These are phyloP conservation scores for Ophiostoma himal-ulmi DNA, from an alignment of 2,329 filamentous ascomycete genomes.

Conservation along the genomic window DNA sequence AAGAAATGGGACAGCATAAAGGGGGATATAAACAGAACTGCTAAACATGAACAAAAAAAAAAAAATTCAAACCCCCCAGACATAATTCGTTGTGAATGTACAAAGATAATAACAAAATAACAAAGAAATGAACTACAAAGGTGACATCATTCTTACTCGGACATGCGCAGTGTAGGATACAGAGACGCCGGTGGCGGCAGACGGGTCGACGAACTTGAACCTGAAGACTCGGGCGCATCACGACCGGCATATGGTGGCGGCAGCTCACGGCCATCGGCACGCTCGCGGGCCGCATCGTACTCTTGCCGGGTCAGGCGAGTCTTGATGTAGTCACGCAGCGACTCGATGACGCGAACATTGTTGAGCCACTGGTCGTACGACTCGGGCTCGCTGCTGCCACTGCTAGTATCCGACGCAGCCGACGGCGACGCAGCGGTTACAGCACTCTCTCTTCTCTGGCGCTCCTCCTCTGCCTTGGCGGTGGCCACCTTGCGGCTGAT, in stretches of 20 bases:
- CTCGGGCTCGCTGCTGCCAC: constrained; percentile 49
- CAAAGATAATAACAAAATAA: not conserved
- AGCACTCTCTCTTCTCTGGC: constrained; percentile 34
- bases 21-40: constrained; percentile 4
- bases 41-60: not conserved
- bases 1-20: not conserved
- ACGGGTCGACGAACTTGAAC: constrained; percentile 29
- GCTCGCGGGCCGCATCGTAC: constrained; percentile 36
- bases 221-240: constrained; percentile 30
- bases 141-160: not conserved
- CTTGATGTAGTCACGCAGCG: constrained; percentile 52
- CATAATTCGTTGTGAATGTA: constrained; percentile 15
- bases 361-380: constrained; percentile 60
- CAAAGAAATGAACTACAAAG: not conserved
- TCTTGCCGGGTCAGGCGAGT: constrained; percentile 52
- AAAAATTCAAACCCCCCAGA: not conserved
- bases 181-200: constrained; percentile 21
- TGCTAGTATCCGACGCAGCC: constrained; percentile 49
- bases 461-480: constrained; percentile 9
- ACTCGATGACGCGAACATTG: constrained; percentile 60
- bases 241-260: constrained; percentile 5
- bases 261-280: not conserved
- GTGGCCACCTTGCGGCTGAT: constrained; percentile 40
- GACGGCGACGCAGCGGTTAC: constrained; percentile 47
- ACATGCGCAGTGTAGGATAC: constrained; percentile 26